phyloP scores from a whole-genome alignment of 441 rosid genomes.

The Populus hybrid region DNA sequence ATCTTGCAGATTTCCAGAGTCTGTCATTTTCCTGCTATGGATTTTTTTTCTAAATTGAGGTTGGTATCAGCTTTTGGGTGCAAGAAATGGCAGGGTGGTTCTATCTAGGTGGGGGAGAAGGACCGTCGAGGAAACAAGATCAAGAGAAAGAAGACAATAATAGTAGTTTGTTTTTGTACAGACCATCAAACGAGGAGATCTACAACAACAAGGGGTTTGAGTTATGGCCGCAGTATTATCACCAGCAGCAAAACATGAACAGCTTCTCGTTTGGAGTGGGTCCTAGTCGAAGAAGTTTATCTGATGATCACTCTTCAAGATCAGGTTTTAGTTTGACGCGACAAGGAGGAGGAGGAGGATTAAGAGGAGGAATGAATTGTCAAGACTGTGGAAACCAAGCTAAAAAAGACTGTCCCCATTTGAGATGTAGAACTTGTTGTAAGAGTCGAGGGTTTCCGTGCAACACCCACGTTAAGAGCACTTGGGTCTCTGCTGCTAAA shows the following conservation, averaged over 20 bases:
- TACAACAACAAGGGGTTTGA: slow-evolving; percentile 68
- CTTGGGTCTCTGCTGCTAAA: slow-evolving; percentile 97
- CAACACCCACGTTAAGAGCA: slow-evolving; percentile 88
- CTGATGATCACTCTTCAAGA: slow-evolving; percentile 56
- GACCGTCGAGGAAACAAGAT: slow-evolving; percentile 42
- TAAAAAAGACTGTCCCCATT: slow-evolving; percentile 76
- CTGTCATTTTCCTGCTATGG: slow-evolving; percentile 43
- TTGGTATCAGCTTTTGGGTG: slow-evolving; percentile 35
- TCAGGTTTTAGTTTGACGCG: slow-evolving; percentile 49
- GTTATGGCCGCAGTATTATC: slow-evolving; percentile 81
- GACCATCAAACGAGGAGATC: slow-evolving; percentile 72
- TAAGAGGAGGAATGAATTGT: slow-evolving; percentile 72
- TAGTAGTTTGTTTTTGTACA: slow-evolving; percentile 41
- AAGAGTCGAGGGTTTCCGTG: slow-evolving; percentile 98
- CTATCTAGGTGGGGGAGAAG: slow-evolving; percentile 71
- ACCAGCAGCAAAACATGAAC: slow-evolving; percentile 50
- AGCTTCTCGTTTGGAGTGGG: slow-evolving; percentile 66
- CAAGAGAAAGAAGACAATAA: slow-evolving; percentile 43
- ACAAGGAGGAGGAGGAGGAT: slow-evolving; percentile 32
- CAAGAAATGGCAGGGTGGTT: slow-evolving; percentile 82
- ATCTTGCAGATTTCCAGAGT: slow-evolving; percentile 18
- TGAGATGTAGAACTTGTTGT: slow-evolving; percentile 93
- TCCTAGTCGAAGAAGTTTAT: slow-evolving; percentile 58
- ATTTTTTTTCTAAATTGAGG: slow-evolving; percentile 43
- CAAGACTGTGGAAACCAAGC: slow-evolving; percentile 99